Evolutionary conservation across 2,329 filamentous ascomycete species (phyloP).

Genomic region (Hypoxylon rubiginosum): DNA sequence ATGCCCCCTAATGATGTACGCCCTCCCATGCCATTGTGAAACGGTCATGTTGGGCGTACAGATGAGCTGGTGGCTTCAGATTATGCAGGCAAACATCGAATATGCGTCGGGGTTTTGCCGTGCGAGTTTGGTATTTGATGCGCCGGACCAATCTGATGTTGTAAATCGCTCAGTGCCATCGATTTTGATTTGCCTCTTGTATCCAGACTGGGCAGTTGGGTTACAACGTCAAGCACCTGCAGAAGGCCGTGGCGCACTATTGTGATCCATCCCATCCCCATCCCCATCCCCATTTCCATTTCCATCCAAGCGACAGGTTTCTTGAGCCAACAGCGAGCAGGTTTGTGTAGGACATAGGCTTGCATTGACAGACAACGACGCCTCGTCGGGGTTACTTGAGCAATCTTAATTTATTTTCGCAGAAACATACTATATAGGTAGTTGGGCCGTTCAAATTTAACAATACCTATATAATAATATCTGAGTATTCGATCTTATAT

Average conservation of each 20-base stretch:
- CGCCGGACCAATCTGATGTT: conserved; percentile 24
- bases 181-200: conserved; percentile 28
- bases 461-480: conserved; percentile 4
- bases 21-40: conserved; percentile 18
- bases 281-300: no score
- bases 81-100: conserved; percentile 41
- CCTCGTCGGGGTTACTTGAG: conserved; percentile 26
- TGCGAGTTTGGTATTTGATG: conserved; percentile 30
- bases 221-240: conserved; percentile 34
- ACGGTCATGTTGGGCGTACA: conserved; percentile 34
- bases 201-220: conserved; percentile 24
- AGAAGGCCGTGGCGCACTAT: conserved; percentile 36
- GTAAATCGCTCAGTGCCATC: conserved; percentile 17
- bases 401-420: conserved; percentile 17
- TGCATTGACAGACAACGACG: conserved; percentile 32
- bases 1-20: neutral
- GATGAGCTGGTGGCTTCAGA: conserved; percentile 31
- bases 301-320: conserved; percentile 7
- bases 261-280: conserved; percentile 20
- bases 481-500: conserved; percentile 1
- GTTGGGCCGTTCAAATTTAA: conserved; percentile 1
- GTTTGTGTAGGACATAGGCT: conserved; percentile 35
- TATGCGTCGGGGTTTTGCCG: conserved; percentile 35
- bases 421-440: conserved; percentile 1
- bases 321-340: conserved; percentile 24